Conservation (phyloP, 192 early-diverging fungal genomes). For the Podila clonocystis region DNA sequence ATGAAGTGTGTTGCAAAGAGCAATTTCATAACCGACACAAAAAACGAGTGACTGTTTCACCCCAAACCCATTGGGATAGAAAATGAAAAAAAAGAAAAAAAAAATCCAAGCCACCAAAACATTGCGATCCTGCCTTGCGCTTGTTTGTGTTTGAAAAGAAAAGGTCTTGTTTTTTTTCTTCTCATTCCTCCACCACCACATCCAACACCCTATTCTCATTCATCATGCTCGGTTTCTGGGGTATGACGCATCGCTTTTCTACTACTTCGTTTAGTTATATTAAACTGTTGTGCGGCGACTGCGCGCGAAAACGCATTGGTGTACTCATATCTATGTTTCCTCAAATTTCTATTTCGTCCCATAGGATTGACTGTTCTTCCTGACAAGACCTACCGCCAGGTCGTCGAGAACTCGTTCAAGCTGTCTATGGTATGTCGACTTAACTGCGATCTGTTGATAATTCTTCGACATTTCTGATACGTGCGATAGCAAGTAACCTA, state of each 20-base stretch:
- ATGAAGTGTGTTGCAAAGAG: not conserved
- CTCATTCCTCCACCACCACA: not conserved
- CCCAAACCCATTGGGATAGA: not conserved
- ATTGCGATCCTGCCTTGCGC: slow-evolving; percentile 2
- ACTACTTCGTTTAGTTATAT: not conserved
- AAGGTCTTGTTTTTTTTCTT: not conserved
- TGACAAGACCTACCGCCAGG: slow-evolving; percentile 76
- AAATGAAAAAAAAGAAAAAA: slow-evolving; percentile 5
- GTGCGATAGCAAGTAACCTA: not conserved
- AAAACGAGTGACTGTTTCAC: slow-evolving; percentile 9
- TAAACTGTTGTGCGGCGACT: not conserved
- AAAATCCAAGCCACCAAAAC: slow-evolving; percentile 2
- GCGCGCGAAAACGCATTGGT: not conserved
- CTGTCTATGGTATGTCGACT: slow-evolving; percentile 70
- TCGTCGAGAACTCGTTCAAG: slow-evolving; percentile 77
- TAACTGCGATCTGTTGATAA: no score
- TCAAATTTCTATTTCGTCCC: not conserved
- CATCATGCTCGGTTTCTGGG: slow-evolving; percentile 70
- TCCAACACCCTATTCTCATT: slow-evolving; percentile 7
- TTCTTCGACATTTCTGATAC: no score
- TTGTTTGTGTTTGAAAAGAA: slow-evolving; percentile 1
- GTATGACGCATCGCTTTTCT: slow-evolving; percentile 13
- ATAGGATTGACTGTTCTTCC: slow-evolving; percentile 71
- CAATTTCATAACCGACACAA: not conserved
- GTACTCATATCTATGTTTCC: not conserved